phyloP scores from a whole-genome alignment of 257 asterid species.

The Salvia rosmarinus region DNA sequence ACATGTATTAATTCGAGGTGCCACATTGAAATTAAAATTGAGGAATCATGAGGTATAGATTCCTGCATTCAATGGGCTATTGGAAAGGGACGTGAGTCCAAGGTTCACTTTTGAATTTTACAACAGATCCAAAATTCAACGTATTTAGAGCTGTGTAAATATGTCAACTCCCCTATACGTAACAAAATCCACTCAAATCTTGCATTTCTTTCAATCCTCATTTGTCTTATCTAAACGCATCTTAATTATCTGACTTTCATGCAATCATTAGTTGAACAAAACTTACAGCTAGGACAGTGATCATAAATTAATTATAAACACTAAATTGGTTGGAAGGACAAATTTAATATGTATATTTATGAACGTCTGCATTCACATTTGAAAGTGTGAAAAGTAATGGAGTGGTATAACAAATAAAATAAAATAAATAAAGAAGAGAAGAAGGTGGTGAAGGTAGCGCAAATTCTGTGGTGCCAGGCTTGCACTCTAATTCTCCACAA shows the following conservation, averaged over 20 bases:
- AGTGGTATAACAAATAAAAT: background rate
- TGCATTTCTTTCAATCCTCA: background rate
- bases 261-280: constrained; percentile 38
- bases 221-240: constrained; percentile 27
- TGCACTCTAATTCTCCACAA: constrained; percentile 92
- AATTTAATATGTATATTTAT: background rate
- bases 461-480: constrained; percentile 90
- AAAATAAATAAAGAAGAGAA: constrained; percentile 8
- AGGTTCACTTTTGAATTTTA: constrained; percentile 1
- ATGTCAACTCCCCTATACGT: background rate
- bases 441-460: constrained; percentile 55
- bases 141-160: background rate
- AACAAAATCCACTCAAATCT: background rate
- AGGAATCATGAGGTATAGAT: background rate
- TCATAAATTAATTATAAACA: background rate
- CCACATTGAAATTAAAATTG: background rate
- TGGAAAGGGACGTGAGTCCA: background rate
- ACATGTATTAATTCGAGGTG: background rate
- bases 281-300: constrained; percentile 32
- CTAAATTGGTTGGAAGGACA: constrained; percentile 30
- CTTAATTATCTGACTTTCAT: constrained; percentile 30
- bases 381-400: constrained; percentile 26
- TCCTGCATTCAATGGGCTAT: background rate
- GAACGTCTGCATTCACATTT: background rate
- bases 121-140: background rate